A percentile compares a stretch with the other conserved stretches of the same genome.
These are phyloP conservation scores for Grosmannia serpens DNA, from an alignment of 2,329 filamentous ascomycete species.

Conservation along the genomic window DNA sequence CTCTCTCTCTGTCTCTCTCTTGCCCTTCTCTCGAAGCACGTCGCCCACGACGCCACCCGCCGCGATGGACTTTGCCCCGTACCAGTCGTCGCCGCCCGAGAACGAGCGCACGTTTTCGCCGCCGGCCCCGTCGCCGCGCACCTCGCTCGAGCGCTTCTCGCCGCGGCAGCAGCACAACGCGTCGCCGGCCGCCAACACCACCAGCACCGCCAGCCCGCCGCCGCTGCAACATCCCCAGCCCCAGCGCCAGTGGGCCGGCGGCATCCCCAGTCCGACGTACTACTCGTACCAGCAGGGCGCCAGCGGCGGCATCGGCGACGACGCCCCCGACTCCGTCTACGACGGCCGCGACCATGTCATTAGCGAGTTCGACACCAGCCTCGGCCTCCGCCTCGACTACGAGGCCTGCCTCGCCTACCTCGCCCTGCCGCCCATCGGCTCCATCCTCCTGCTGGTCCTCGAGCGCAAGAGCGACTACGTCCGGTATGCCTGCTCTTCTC, in stretches of 20 bases:
- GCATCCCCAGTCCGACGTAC: slow-evolving; percentile 22
- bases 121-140: slow-evolving; percentile 41
- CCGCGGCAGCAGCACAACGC: not conserved
- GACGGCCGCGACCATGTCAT: slow-evolving; percentile 42
- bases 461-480: slow-evolving; percentile 98
- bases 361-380: slow-evolving; percentile 81
- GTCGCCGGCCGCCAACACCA: slow-evolving; percentile 22
- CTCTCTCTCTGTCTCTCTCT: no score
- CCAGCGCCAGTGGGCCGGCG: slow-evolving; percentile 42
- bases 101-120: slow-evolving; percentile 71
- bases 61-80: slow-evolving; percentile 86
- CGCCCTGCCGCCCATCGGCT: slow-evolving; percentile 71
- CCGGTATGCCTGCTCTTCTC: slow-evolving; percentile 38
- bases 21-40: no score
- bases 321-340: slow-evolving; percentile 12
- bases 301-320: slow-evolving; percentile 11
- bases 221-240: slow-evolving; percentile 43
- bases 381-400: slow-evolving; percentile 76
- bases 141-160: slow-evolving; percentile 50
- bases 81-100: slow-evolving; percentile 87
- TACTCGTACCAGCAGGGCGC: slow-evolving; percentile 16
- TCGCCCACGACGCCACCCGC: not conserved
- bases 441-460: slow-evolving; percentile 69
- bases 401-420: slow-evolving; percentile 88
- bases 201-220: slow-evolving; percentile 28